Conservation (phyloP, 768 basidiomycete species). For the Suillus lakei region DNA sequence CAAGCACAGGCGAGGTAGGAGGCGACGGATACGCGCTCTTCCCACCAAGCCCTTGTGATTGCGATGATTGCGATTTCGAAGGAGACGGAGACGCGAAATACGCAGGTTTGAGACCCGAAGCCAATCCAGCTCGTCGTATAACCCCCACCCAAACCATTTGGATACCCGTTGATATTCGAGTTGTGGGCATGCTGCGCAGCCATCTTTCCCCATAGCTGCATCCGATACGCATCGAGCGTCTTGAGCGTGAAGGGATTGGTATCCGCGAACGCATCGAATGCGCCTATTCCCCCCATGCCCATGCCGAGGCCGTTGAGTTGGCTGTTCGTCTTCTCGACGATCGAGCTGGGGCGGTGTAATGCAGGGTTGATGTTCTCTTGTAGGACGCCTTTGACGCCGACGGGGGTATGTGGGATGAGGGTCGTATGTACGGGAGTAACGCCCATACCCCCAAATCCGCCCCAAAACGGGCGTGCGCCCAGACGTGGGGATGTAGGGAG, state of each 20-base stretch:
- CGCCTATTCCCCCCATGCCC: constrained; percentile 33
- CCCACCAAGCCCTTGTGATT: constrained; percentile 35
- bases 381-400: constrained; percentile 27
- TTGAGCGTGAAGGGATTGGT: constrained; percentile 87
- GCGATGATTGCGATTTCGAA: constrained; percentile 46
- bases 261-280: constrained; percentile 82
- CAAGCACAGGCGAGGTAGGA: constrained; percentile 45
- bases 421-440: constrained; percentile 87
- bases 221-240: constrained; percentile 82
- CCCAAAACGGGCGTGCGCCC: constrained; percentile 72
- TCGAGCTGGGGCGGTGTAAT: constrained; percentile 23
- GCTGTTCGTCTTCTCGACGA: constrained; percentile 37
- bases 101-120: constrained; percentile 44
- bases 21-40: constrained; percentile 45
- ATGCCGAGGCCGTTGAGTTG: constrained; percentile 34
- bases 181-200: constrained; percentile 63
- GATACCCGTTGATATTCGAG: constrained; percentile 16
- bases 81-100: constrained; percentile 28
- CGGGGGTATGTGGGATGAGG: constrained; percentile 72
- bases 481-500: constrained; percentile 66
- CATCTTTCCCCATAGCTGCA: constrained; percentile 94
- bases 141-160: constrained; percentile 23
- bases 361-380: constrained; percentile 33
- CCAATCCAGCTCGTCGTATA: constrained; percentile 28
- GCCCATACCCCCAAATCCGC: constrained; percentile 70